A percentile compares a stretch with the other conserved stretches of the same genome.
phyloP scores from a whole-genome alignment of 495 filamentous ascomycete genomes.

The Daldinia bambusicola region DNA sequence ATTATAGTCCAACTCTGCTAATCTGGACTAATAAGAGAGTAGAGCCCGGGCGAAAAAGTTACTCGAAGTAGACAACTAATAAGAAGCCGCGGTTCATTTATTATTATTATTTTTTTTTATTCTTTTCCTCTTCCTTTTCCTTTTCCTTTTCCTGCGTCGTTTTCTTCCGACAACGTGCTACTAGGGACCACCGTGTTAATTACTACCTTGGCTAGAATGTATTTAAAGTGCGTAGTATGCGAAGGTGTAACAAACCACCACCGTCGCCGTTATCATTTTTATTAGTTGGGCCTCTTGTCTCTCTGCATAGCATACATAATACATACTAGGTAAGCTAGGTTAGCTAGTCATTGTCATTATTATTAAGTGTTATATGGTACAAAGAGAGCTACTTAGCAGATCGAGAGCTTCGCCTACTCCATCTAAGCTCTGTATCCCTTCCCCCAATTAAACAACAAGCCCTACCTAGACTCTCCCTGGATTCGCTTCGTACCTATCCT shows the following conservation, averaged over 20 bases:
- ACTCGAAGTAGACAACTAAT: constrained; percentile 32
- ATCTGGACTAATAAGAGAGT: constrained; percentile 11
- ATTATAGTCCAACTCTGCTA: constrained; percentile 23
- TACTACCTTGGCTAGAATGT: constrained; percentile 33
- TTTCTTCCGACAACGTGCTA: constrained; percentile 41
- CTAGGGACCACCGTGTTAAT: constrained; percentile 41
- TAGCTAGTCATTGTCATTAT: not conserved
- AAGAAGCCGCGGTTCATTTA: constrained; percentile 18
- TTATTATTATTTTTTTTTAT: not conserved
- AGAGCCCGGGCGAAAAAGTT: constrained; percentile 23
- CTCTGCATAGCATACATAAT: not conserved
- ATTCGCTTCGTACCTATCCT: constrained; percentile 14
- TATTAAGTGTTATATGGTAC: constrained; percentile 3
- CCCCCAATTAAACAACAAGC: constrained; percentile 15
- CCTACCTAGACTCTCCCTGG: constrained; percentile 12
- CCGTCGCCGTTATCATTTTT: constrained; percentile 3
- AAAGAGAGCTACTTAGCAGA: constrained; percentile 12
- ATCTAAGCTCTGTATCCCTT: constrained; percentile 23
- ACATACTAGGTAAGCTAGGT: too few species aligned
- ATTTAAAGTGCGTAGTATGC: not conserved
- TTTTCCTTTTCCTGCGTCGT: constrained; percentile 20
- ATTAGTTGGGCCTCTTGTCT: constrained; percentile 1
- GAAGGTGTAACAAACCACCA: constrained; percentile 12
- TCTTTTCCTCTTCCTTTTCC: not conserved
- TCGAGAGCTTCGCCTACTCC: constrained; percentile 24